Percentiles rank a stretch among this genome's conserved stretches.
Evolutionary conservation across 768 basidiomycete species (phyloP).

Genomic region (Podaxis carcinomalis): DNA sequence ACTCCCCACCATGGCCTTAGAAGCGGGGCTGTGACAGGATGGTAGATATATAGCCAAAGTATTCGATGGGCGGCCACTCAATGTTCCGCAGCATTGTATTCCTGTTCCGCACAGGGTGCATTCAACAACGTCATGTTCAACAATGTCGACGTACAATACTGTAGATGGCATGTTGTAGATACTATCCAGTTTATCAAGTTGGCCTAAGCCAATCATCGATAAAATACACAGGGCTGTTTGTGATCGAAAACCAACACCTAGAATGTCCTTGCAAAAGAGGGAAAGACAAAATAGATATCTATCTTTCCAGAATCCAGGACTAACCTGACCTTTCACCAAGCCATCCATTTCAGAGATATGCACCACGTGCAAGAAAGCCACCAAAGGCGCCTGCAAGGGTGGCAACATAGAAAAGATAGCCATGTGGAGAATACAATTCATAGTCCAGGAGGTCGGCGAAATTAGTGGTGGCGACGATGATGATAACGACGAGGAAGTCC

Average conservation of each 20-base stretch:
- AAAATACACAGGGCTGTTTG: no score
- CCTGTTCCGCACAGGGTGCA: neutral
- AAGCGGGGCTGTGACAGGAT: slow-evolving; percentile 44
- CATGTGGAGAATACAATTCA: slow-evolving; percentile 18
- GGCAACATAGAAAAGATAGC: slow-evolving; percentile 30
- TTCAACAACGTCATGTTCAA: neutral
- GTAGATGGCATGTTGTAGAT: neutral
- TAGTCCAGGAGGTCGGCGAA: no score
- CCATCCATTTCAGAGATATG: slow-evolving; percentile 23
- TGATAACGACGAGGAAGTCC: no score
- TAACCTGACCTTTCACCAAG: slow-evolving; percentile 25
- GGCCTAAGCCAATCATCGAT: no score
- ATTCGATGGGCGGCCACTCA: slow-evolving; percentile 19
- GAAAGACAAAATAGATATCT: no score
- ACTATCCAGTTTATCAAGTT: neutral
- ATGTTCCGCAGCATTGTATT: no score
- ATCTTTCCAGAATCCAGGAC: slow-evolving; percentile 25
- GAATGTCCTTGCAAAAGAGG: no score
- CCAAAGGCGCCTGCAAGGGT: slow-evolving; percentile 28
- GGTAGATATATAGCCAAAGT: slow-evolving; percentile 42
- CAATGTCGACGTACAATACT: neutral
- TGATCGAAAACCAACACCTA: no score
- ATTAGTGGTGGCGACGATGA: no score
- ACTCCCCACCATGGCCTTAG: slow-evolving; percentile 33
- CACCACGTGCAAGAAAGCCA: slow-evolving; percentile 24